Evolutionary conservation across 495 filamentous ascomycete genomes (phyloP).

Genomic region (Xylaria venustula): DNA sequence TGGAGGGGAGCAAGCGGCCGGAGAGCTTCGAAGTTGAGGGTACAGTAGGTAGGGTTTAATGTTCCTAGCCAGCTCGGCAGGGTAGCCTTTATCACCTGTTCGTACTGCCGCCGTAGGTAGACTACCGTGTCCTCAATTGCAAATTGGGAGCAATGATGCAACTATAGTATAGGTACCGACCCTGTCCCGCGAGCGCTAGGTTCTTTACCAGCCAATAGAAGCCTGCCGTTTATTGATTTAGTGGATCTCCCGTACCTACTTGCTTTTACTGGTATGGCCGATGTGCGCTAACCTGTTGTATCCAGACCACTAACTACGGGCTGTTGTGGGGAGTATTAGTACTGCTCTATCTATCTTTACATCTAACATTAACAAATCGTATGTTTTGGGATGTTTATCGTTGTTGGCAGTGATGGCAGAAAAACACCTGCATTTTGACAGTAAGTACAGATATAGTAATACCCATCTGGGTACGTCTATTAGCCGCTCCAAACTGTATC

Average conservation of each 20-base stretch:
- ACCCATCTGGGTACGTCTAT: too few species aligned
- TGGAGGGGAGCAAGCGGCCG: neutral
- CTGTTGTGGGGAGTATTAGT: too few species aligned
- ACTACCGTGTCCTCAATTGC: slow-evolving; percentile 38
- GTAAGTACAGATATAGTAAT: too few species aligned
- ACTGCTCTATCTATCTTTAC: too few species aligned
- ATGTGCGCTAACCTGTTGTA: neutral
- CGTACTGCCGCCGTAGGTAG: slow-evolving; percentile 15
- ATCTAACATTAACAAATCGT: too few species aligned
- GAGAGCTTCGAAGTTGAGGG: neutral
- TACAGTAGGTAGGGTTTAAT: neutral
- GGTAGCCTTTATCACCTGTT: neutral
- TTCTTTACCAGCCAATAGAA: neutral
- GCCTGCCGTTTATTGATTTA: slow-evolving; percentile 14
- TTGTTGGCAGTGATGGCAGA: too few species aligned
- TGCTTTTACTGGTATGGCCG: slow-evolving; percentile 9
- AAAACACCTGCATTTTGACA: too few species aligned
- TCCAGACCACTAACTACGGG: neutral
- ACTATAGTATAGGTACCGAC: slow-evolving; percentile 7
- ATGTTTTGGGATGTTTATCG: too few species aligned
- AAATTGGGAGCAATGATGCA: slow-evolving; percentile 25
- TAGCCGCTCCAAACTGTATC: too few species aligned
- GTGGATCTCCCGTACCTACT: slow-evolving; percentile 8
- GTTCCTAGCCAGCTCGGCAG: too few species aligned
- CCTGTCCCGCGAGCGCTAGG: neutral